Evolutionary conservation across 2,329 filamentous ascomycete species (phyloP).

Genomic region (Phialophora tarda): DNA sequence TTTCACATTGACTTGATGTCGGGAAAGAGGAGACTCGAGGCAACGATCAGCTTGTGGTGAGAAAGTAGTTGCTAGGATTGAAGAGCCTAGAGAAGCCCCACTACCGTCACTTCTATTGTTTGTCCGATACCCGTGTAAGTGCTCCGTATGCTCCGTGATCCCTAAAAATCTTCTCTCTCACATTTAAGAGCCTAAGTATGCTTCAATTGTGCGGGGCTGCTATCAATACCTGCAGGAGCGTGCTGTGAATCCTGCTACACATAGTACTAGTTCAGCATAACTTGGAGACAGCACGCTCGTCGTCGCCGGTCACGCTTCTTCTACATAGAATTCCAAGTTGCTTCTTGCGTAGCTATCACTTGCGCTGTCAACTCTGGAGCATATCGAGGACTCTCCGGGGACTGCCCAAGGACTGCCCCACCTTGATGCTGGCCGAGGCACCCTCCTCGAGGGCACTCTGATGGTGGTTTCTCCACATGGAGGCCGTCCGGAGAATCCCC

Average conservation of each 20-base stretch:
- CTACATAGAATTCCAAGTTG: background rate
- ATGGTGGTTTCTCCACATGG: conserved; percentile 25
- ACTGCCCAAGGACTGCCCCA: background rate
- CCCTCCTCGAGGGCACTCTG: background rate
- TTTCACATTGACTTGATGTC: background rate
- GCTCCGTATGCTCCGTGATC: background rate
- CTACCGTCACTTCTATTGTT: background rate
- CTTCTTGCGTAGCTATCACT: background rate
- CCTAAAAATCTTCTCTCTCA: background rate
- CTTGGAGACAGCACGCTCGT: background rate
- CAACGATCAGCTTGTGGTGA: background rate
- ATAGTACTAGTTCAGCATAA: background rate
- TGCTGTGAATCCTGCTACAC: background rate
- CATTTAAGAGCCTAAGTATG: background rate
- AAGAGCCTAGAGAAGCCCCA: conserved; percentile 17
- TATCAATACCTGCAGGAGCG: background rate
- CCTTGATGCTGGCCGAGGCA: background rate
- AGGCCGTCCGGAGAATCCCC: conserved; percentile 17
- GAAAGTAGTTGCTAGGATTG: background rate
- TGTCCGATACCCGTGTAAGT: background rate
- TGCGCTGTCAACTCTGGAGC: background rate
- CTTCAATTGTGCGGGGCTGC: background rate
- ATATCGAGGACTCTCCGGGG: background rate
- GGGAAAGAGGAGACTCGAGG: background rate
- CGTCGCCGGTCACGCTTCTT: background rate